Evolutionary conservation across 495 filamentous ascomycete genomes (phyloP).

Genomic region (Rostrohypoxylon terebratum): DNA sequence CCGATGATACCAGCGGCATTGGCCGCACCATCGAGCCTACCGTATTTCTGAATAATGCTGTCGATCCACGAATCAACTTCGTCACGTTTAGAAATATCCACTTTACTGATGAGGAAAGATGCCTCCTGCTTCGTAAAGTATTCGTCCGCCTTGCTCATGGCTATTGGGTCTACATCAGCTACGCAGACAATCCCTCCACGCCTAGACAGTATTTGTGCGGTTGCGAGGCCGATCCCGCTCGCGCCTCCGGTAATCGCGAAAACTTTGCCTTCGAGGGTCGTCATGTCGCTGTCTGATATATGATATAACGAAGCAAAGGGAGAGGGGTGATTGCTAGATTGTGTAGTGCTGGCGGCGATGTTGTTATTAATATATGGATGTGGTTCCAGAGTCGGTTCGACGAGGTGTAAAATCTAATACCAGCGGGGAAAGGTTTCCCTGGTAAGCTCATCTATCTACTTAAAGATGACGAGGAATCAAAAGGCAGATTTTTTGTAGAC

Average conservation of each 20-base stretch:
- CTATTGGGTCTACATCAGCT: conserved; percentile 60
- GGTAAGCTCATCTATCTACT: background rate
- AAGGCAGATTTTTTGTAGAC: background rate
- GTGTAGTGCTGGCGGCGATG: conserved; percentile 22
- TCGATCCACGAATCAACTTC: conserved; percentile 55
- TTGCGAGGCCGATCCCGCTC: conserved; percentile 68
- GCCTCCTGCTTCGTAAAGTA: conserved; percentile 47
- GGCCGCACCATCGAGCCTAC: conserved; percentile 66
- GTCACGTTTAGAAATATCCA: conserved; percentile 50
- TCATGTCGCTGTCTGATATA: conserved; percentile 11
- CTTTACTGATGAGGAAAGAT: conserved; percentile 47
- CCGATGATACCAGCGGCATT: conserved; percentile 66
- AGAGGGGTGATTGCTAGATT: background rate
- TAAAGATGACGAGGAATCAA: background rate
- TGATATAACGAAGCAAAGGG: background rate
- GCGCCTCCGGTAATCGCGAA: conserved; percentile 67
- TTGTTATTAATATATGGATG: background rate
- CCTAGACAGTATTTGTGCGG: conserved; percentile 61
- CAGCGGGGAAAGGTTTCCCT: background rate
- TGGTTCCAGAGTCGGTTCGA: background rate
- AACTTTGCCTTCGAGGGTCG: conserved; percentile 57
- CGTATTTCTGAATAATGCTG: conserved; percentile 48
- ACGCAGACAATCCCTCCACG: conserved; percentile 64
- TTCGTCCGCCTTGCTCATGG: conserved; percentile 50
- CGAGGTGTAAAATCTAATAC: background rate